Conservation (phyloP, 805 yeast species). For the Scheffersomyces stipitis region DNA sequence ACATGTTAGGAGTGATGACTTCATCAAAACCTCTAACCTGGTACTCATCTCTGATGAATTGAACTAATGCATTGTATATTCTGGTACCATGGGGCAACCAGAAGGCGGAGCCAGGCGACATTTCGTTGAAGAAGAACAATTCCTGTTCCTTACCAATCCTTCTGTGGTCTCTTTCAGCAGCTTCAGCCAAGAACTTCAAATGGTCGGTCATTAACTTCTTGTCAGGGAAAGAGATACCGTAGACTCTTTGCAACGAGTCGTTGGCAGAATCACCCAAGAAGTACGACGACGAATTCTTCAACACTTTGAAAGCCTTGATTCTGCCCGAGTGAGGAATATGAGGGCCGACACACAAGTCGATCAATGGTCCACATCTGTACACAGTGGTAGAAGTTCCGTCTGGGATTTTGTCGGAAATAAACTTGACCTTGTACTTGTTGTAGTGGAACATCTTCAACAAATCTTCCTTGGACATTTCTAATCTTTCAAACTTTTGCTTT, state of each 20-base stretch:
- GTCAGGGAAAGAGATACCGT: constrained; percentile 98
- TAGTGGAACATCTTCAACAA: constrained; percentile 89
- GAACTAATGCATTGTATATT: constrained; percentile 85
- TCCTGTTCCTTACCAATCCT: constrained; percentile 96
- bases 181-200: constrained; percentile 91
- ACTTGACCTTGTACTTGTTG: constrained; percentile 91
- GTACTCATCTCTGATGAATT: constrained; percentile 79
- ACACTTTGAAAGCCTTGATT: constrained; percentile 88
- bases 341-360: constrained; percentile 96
- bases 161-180: constrained; percentile 94
- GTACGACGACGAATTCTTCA: constrained; percentile 95
- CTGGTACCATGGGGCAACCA: constrained; percentile 99
- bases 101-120: constrained; percentile 97
- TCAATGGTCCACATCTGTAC: constrained; percentile 95
- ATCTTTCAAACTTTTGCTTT: constrained; percentile 91
- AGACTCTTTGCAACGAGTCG: constrained; percentile 94
- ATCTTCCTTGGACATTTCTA: constrained; percentile 89
- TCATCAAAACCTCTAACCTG: constrained; percentile 94
- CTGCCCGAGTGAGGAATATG: constrained; percentile 97
- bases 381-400: constrained; percentile 96
- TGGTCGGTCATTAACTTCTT: constrained; percentile 95
- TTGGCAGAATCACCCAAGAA: constrained; percentile 90
- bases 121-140: constrained; percentile 88
- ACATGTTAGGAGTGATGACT: constrained; percentile 99
- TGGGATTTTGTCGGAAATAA: constrained; percentile 85